Percentiles rank a stretch among this genome's conserved stretches.
These are phyloP conservation scores for Pseudoneurospora amorphoporcata DNA, from an alignment of 495 filamentous ascomycete species.

Conservation along the genomic window DNA sequence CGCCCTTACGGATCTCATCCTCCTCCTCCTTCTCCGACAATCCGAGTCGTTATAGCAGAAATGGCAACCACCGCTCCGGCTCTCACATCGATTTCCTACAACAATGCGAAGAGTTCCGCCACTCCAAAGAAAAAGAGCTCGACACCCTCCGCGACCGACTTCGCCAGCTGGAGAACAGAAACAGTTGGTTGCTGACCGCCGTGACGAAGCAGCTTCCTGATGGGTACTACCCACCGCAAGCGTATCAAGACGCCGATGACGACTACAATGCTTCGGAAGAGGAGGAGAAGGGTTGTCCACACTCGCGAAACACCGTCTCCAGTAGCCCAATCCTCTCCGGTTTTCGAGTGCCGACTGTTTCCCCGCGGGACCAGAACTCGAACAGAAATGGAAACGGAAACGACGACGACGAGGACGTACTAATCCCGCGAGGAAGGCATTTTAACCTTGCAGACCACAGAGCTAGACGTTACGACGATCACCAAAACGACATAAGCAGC, in stretches of 20 bases:
- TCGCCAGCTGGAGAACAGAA: constrained; percentile 21
- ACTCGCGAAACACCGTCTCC: neutral
- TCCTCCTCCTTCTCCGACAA: neutral
- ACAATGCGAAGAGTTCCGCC: constrained; percentile 24
- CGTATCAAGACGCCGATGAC: neutral
- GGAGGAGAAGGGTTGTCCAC: neutral
- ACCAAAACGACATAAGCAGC: neutral
- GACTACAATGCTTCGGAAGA: neutral
- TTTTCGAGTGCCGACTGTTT: neutral
- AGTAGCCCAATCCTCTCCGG: neutral
- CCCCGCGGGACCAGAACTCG: neutral
- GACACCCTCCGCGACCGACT: constrained; percentile 17
- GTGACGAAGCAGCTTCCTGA: constrained; percentile 21
- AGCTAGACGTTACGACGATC: neutral
- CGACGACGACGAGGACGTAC: neutral
- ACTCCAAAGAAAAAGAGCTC: constrained; percentile 23
- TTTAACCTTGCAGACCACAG: neutral
- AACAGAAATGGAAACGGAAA: neutral
- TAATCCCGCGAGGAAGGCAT: neutral
- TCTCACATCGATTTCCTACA: constrained; percentile 15
- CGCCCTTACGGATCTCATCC: neutral
- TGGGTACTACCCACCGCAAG: neutral
- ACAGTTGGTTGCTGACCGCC: constrained; percentile 20
- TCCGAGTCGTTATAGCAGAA: neutral
- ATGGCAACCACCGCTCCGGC: constrained; percentile 1